Evolutionary conservation across 2,329 filamentous ascomycete species (phyloP), one percentile per base, ranked within the genome.

Genomic region (Paraphaeosphaeria minitans): DNA sequence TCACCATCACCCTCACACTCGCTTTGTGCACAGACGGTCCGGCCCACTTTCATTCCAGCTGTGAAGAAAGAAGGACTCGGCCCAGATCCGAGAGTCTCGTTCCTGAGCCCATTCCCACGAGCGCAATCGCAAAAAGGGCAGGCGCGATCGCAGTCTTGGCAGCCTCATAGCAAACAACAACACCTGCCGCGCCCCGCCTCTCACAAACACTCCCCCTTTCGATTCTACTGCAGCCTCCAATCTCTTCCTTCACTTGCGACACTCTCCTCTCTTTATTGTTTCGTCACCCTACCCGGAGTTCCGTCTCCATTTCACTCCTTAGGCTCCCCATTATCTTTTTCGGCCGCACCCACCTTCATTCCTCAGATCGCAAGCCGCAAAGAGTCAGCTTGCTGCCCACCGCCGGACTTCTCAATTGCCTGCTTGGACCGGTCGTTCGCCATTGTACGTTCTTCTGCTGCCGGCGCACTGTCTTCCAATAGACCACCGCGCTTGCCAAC

Each of bases 241-340:
- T 47, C 47, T n/a, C 51, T 50, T 46, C 54, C 50, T 51, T 56
- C 22, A n/a, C 45, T 43, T 49, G 59, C 49, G 41, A 37, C 47
- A 58, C 59, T 53, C 52, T 45, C 57, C 48, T 46, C 53, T 60
- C 54, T 52, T 63, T 68, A 66, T 67, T 67, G 48, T 67, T 68
- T 59, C 52, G 56, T 57, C 60, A 57, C 53, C 61, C 51, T 62
- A 67, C 61, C 63, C 54, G 71, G 72, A 69, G 70, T 53, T 49
- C 29, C 56, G 55, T 62, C 69, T 74, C 72, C 71, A 63, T 56
- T 73, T 62, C 73, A 67, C 68, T 77, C 74, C n/a, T 75, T 77
- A 67, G 58, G 42, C 53, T 42, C 59, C 53, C 45, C 56, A 60
- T 31, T 63, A 71, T 70, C 66, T 67, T 64, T 60, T 56, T 42